phyloP scores from a whole-genome alignment of 2,329 filamentous ascomycete genomes.

The Colletotrichum scovillei region DNA sequence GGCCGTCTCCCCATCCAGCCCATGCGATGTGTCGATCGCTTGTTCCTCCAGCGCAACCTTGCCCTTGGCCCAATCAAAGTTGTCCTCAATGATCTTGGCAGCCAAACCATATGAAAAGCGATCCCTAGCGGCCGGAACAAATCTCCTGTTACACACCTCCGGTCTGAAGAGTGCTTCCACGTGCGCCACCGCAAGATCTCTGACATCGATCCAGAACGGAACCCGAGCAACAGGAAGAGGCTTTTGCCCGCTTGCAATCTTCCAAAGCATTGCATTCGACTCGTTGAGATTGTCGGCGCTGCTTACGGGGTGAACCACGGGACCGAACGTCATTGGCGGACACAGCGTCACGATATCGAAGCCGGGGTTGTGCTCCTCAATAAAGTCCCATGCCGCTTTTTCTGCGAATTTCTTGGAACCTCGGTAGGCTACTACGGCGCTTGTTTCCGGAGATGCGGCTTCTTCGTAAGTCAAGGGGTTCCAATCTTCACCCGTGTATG shows the following conservation, averaged over 20 bases:
- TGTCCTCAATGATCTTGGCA: conserved; percentile 52
- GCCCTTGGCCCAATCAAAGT: conserved; percentile 50
- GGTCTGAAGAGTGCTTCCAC: conserved; percentile 52
- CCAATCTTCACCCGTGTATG: conserved; percentile 67
- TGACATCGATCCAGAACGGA: conserved; percentile 58
- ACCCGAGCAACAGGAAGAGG: conserved; percentile 52
- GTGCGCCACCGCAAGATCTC: conserved; percentile 58
- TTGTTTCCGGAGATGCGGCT: conserved; percentile 50
- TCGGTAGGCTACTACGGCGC: conserved; percentile 52
- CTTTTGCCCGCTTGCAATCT: conserved; percentile 48
- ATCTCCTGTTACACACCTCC: conserved; percentile 52
- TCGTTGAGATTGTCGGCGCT: conserved; percentile 52
- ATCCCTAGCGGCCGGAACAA: conserved; percentile 52
- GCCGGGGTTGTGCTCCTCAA: conserved; percentile 45
- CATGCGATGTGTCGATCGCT: conserved; percentile 49
- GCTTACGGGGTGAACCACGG: conserved; percentile 51
- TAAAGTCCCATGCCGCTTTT: conserved; percentile 47
- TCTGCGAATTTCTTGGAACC: conserved; percentile 51
- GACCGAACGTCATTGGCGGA: conserved; percentile 58
- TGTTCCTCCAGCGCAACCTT: conserved; percentile 48
- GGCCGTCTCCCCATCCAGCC: conserved; percentile 54
- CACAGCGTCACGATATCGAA: conserved; percentile 59
- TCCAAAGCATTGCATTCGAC: conserved; percentile 55
- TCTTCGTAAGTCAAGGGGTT: conserved; percentile 66
- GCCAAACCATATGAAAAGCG: conserved; percentile 58